A percentile compares a stretch with the other conserved stretches of the same genome.
These are phyloP conservation scores for Beta vulgaris DNA, from an alignment of 148 eudicot species.

Conservation along the genomic window DNA sequence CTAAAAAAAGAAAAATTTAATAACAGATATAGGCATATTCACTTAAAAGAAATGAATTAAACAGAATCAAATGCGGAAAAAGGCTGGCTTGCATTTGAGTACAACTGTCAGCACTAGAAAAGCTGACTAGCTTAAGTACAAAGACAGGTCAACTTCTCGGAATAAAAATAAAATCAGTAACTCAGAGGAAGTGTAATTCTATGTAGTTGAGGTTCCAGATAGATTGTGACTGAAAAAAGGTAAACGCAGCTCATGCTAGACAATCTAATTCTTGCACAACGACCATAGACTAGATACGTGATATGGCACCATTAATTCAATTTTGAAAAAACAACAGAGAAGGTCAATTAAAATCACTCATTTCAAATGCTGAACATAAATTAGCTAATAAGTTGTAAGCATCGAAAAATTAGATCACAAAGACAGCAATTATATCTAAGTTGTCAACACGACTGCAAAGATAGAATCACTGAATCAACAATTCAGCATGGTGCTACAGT, in stretches of 20 bases:
- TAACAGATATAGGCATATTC: too few relatives aligned
- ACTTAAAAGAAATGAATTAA: too few relatives aligned
- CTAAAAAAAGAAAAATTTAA: too few relatives aligned
- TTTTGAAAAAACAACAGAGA: too few relatives aligned
- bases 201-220: background rate
- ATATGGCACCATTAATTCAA: background rate
- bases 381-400: background rate
- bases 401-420: background rate
- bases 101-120: background rate
- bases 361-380: background rate
- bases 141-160: background rate
- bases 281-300: background rate
- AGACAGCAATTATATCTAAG: background rate
- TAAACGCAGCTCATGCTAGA: background rate
- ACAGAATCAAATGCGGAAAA: too few relatives aligned
- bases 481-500: background rate
- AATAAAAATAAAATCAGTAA: too few relatives aligned
- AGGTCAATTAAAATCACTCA: too few relatives aligned
- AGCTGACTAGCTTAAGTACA: background rate
- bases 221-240: background rate
- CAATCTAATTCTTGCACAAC: background rate
- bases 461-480: too few relatives aligned
- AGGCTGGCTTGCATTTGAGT: too few relatives aligned
- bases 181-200: background rate
- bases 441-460: background rate